Percentiles rank a stretch among this genome's conserved stretches.
phyloP scores from a whole-genome alignment of 139 green algal genomes.

The Tetraselmis chui region DNA sequence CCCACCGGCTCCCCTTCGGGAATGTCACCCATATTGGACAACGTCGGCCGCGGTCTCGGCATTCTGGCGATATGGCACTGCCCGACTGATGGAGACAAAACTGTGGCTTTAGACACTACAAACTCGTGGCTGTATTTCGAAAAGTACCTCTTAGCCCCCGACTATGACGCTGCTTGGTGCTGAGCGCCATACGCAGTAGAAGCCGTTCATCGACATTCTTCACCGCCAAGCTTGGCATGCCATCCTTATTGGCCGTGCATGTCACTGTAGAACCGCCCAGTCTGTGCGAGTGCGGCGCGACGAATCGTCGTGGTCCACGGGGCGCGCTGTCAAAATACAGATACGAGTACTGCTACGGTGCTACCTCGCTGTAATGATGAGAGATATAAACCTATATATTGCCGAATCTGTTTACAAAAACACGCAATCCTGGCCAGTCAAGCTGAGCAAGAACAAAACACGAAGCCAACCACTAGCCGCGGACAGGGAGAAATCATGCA shows the following conservation, averaged over 20 bases:
- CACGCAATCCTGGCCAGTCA: too few species aligned
- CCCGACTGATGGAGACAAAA: neutral
- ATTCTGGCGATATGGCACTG: neutral
- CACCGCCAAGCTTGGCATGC: too few species aligned
- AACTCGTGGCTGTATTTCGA: too few species aligned
- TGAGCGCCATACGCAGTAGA: neutral
- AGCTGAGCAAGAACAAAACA: too few species aligned
- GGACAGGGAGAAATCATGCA: too few species aligned
- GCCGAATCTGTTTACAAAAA: neutral
- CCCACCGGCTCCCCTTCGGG: neutral
- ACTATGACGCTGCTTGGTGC: neutral
- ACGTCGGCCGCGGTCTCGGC: neutral
- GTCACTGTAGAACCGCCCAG: neutral
- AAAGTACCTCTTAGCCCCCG: too few species aligned
- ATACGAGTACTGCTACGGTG: neutral
- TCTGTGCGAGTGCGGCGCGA: neutral
- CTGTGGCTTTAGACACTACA: too few species aligned
- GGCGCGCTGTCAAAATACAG: neutral
- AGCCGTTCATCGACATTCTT: neutral
- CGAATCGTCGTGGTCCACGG: neutral
- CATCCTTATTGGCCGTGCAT: too few species aligned
- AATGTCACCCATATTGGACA: neutral
- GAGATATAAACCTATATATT: neutral
- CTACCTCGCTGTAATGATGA: neutral
- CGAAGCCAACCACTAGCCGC: too few species aligned